Percentiles rank a stretch among this genome's conserved stretches.
Evolutionary conservation across 75 land plant genomes (phyloP).

Genomic region (Pinus tabuliformis): DNA sequence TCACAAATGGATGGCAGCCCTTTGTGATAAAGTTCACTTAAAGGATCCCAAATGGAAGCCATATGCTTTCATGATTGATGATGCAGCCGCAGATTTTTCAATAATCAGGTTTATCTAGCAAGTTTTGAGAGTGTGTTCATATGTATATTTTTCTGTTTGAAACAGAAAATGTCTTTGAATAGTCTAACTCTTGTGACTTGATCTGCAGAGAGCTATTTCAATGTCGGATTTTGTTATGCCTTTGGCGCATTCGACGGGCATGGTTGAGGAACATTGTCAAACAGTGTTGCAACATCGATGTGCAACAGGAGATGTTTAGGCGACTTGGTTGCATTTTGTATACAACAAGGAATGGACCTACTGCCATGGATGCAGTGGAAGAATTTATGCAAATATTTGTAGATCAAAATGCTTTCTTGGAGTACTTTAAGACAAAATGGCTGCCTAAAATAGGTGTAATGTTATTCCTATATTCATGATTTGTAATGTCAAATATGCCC

Average conservation of each 20-base stretch:
- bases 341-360: conserved; percentile 16
- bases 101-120: conserved; percentile 27
- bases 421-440: conserved; percentile 41
- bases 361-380: conserved; percentile 15
- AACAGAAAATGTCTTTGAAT: neutral
- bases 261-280: conserved; percentile 43
- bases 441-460: conserved; percentile 32
- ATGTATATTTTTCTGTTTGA: neutral
- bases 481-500: neutral
- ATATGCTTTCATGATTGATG: conserved; percentile 36
- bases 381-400: conserved; percentile 40
- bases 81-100: conserved; percentile 33
- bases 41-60: conserved; percentile 43
- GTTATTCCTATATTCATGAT: neutral
- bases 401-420: conserved; percentile 41
- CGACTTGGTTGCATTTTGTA: conserved; percentile 35
- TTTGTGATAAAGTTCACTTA: conserved; percentile 25
- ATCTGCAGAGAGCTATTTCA: conserved; percentile 32
- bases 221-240: conserved; percentile 34
- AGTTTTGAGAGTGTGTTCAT: neutral
- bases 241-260: conserved; percentile 47
- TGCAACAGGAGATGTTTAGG: conserved; percentile 41
- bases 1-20: conserved; percentile 27
- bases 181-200: neutral
- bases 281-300: conserved; percentile 26